These are phyloP conservation scores for Parathielavia hyrcaniae DNA, from an alignment of 495 filamentous ascomycete species.

Conservation along the genomic window DNA sequence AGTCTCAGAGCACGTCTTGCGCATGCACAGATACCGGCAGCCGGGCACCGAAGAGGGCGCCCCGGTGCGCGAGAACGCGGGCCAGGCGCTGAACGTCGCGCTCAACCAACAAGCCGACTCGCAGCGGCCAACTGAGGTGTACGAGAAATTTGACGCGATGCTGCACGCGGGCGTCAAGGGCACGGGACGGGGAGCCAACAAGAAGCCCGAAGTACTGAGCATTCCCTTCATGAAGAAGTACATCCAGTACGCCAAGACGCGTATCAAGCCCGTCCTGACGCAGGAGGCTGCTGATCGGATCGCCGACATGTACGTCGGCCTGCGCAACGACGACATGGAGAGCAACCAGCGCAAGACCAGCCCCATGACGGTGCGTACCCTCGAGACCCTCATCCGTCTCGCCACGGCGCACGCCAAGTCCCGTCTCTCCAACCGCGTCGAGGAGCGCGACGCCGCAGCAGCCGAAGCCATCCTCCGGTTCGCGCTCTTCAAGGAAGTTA, in stretches of 20 bases:
- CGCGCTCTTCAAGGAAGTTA: constrained; percentile 95
- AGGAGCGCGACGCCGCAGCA: constrained; percentile 79
- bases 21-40: constrained; percentile 95
- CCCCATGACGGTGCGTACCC: constrained; percentile 92
- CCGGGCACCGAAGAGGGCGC: constrained; percentile 92
- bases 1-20: constrained; percentile 92
- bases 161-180: constrained; percentile 86
- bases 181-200: constrained; percentile 61
- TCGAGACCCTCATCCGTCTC: constrained; percentile 95
- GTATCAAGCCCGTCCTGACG: constrained; percentile 86
- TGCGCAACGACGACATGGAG: constrained; percentile 93
- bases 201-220: constrained; percentile 84
- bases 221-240: constrained; percentile 99
- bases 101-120: constrained; percentile 69
- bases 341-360: constrained; percentile 88
- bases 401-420: constrained; percentile 95
- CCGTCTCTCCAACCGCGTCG: constrained; percentile 84
- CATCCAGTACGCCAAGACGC: constrained; percentile 93
- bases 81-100: constrained; percentile 84
- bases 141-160: constrained; percentile 94
- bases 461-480: constrained; percentile 90
- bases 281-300: constrained; percentile 92
- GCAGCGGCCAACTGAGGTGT: constrained; percentile 73
- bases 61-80: constrained; percentile 80
- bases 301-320: constrained; percentile 82